Percentiles rank a stretch among this genome's conserved stretches.
phyloP scores from a whole-genome alignment of 306 rosid genomes.

The Aeschynomene evenia region DNA sequence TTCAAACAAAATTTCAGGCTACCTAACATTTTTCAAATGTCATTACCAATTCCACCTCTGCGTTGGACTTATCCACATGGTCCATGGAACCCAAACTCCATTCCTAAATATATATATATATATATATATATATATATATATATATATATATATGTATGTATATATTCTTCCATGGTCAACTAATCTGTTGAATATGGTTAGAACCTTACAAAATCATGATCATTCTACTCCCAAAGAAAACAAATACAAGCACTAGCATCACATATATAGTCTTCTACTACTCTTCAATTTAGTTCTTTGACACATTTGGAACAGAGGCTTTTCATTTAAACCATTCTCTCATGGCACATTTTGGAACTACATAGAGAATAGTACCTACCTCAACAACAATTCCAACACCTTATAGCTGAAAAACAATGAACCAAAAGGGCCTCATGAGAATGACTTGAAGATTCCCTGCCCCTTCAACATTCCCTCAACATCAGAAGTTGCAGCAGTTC shows the following conservation, averaged over 20 bases:
- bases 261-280: neutral
- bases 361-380: constrained; percentile 41
- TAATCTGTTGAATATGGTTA: too few relatives aligned
- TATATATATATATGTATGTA: too few relatives aligned
- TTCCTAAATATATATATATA: too few relatives aligned
- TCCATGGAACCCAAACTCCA: too few relatives aligned
- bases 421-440: constrained; percentile 36
- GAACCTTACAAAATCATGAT: too few relatives aligned
- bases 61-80: too few relatives aligned
- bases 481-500: constrained; percentile 46
- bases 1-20: too few relatives aligned
- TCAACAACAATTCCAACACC: constrained; percentile 31
- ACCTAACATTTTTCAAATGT: too few relatives aligned
- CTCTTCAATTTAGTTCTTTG: too few relatives aligned
- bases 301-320: neutral
- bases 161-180: too few relatives aligned
- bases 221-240: neutral
- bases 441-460: constrained; percentile 31
- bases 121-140: too few relatives aligned
- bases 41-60: too few relatives aligned
- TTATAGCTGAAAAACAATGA: constrained; percentile 15
- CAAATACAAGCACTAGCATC: neutral
- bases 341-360: constrained; percentile 53
- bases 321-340: neutral
- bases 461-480: constrained; percentile 54